Percentiles rank a stretch among this genome's conserved stretches.
Evolutionary conservation across 148 eudicot species (phyloP).

Genomic region (Spergularia bocconei): DNA sequence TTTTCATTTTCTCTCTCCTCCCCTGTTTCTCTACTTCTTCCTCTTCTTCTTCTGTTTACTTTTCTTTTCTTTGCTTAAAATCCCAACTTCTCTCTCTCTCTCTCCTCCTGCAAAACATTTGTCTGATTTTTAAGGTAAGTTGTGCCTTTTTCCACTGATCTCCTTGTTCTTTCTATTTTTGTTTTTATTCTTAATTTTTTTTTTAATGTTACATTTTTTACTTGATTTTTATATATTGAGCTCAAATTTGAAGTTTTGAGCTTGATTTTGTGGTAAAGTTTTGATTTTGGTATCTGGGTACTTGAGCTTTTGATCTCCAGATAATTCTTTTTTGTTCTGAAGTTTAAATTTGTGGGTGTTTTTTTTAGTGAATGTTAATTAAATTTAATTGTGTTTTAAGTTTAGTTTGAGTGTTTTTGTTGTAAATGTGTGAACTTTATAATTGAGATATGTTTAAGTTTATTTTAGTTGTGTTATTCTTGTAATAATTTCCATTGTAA

Average conservation of each 20-base stretch:
- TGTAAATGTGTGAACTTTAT: not conserved
- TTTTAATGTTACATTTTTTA: too few species aligned
- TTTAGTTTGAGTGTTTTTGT: not conserved
- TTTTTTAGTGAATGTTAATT: not conserved
- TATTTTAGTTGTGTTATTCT: too few species aligned
- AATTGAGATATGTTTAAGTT: too few species aligned
- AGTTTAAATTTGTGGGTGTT: not conserved
- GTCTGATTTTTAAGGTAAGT: conserved; percentile 20
- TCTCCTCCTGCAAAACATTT: not conserved
- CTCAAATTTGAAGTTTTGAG: not conserved
- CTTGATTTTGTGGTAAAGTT: not conserved
- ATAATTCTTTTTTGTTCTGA: not conserved
- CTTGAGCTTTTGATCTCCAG: conserved; percentile 17
- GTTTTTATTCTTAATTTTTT: not conserved
- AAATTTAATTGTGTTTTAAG: not conserved
- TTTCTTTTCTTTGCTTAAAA: too few species aligned
- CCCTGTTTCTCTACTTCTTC: conserved; percentile 1
- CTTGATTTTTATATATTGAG: conserved; percentile 1
- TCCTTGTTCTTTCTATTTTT: not conserved
- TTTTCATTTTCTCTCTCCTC: conserved; percentile 19
- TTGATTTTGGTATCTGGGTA: conserved; percentile 16
- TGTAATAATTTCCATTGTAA: too few species aligned
- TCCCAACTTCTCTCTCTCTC: too few species aligned
- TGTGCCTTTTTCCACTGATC: not conserved
- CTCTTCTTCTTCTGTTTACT: not conserved